phyloP scores from a whole-genome alignment of 192 early-diverging fungal genomes.

The Coemansia sp. region DNA sequence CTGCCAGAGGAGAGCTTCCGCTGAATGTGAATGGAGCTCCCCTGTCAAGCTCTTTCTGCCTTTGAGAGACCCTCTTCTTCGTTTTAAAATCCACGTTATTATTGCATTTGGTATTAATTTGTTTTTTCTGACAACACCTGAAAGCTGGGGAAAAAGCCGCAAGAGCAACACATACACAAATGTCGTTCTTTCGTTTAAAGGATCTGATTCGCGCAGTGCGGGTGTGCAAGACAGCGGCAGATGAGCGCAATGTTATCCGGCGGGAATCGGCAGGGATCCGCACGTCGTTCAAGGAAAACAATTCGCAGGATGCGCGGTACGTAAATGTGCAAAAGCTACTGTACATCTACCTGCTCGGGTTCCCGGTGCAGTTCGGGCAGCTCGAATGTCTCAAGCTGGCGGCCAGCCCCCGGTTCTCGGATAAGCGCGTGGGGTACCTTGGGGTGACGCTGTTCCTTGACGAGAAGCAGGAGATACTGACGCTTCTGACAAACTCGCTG shows the following conservation, averaged over 20 bases:
- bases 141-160: no score
- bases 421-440: conserved; percentile 98
- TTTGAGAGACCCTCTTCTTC: no score
- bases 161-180: conserved; percentile 10
- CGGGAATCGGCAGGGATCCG: conserved; percentile 94
- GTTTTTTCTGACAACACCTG: no score
- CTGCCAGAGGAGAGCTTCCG: no score
- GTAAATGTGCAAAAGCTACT: conserved; percentile 96
- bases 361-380: conserved; percentile 99
- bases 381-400: conserved; percentile 98
- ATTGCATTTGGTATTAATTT: no score
- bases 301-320: conserved; percentile 80
- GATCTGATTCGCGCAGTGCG: conserved; percentile 98
- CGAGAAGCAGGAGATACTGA: conserved; percentile 96
- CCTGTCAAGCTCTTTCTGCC: no score
- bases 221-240: conserved; percentile 96
- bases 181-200: conserved; percentile 57
- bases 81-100: no score
- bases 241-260: conserved; percentile 96
- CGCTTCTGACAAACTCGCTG: conserved; percentile 95
- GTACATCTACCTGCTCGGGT: conserved; percentile 98
- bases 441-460: conserved; percentile 97
- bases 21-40: no score
- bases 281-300: conserved; percentile 96
- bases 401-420: conserved; percentile 88